These are phyloP conservation scores for Mollisia scopiformis DNA, from an alignment of 2,329 filamentous ascomycete genomes.

Conservation along the genomic window DNA sequence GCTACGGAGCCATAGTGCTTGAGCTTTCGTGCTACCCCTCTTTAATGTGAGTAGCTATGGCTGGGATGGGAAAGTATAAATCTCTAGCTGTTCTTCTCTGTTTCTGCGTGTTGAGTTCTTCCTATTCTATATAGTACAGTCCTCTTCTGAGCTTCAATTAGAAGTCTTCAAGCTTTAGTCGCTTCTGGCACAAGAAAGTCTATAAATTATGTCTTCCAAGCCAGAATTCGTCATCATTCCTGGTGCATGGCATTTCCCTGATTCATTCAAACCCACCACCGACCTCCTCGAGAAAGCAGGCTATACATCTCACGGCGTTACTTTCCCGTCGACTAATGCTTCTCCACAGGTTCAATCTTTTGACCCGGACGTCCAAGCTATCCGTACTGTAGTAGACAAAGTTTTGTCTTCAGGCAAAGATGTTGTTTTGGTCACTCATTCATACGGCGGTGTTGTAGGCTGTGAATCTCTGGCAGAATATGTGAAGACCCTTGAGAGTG, in stretches of 20 bases:
- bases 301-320: constrained; percentile 23
- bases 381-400: constrained; percentile 36
- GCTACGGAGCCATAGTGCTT: not conserved
- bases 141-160: not conserved
- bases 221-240: constrained; percentile 32
- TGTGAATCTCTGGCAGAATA: constrained; percentile 40
- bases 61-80: not conserved
- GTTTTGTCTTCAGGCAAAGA: constrained; percentile 43
- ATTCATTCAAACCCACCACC: constrained; percentile 25
- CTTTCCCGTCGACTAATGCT: constrained; percentile 23
- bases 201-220: constrained; percentile 19
- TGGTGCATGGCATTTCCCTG: constrained; percentile 28
- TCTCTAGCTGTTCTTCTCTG: not conserved
- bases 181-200: not conserved
- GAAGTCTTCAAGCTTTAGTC: not conserved
- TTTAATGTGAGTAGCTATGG: not conserved
- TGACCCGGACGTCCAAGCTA: constrained; percentile 41
- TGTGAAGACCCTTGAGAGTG: constrained; percentile 26
- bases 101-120: not conserved
- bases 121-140: not conserved
- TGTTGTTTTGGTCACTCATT: constrained; percentile 43
- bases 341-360: constrained; percentile 22
- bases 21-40: not conserved
- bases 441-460: constrained; percentile 42
- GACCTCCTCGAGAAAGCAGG: constrained; percentile 22